Evolutionary conservation across 2,329 filamentous ascomycete species (phyloP).

Genomic region (Trichoderma aggressivum): DNA sequence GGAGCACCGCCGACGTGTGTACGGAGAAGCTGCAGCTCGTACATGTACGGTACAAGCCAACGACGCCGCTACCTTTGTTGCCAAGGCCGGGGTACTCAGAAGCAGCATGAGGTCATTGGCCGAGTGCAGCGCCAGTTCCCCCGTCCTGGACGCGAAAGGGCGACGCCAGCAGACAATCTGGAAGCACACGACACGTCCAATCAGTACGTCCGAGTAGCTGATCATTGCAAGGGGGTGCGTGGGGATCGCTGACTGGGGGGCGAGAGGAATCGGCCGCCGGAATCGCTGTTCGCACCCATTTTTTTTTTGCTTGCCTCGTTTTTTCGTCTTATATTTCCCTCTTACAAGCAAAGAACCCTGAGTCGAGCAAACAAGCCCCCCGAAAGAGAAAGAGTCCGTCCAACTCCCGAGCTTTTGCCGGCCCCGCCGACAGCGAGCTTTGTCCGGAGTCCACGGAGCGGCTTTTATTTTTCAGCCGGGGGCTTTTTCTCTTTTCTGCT

Average conservation of each 20-base stretch:
- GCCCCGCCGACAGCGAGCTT: neutral
- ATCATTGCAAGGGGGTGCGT: conserved; percentile 6
- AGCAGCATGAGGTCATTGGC: conserved; percentile 18
- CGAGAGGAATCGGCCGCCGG: neutral
- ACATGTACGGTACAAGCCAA: neutral
- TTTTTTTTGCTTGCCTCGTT: neutral
- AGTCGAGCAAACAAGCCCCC: neutral
- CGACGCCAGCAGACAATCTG: conserved; percentile 16
- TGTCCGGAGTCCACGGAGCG: conserved; percentile 20
- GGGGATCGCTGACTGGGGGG: neutral
- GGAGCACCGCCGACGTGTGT: neutral
- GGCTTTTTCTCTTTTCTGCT: neutral
- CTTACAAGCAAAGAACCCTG: neutral
- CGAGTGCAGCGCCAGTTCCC: neutral
- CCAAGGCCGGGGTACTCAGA: conserved; percentile 17
- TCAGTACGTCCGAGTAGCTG: neutral
- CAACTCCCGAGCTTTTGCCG: conserved; percentile 13
- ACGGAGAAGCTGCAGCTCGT: neutral
- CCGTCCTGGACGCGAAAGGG: conserved; percentile 4
- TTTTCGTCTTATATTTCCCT: neutral
- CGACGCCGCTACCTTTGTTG: neutral
- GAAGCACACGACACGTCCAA: conserved; percentile 5
- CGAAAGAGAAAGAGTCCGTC: neutral
- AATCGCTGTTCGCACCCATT: neutral
- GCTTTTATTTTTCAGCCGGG: conserved; percentile 15